Evolutionary conservation across 2,329 filamentous ascomycete species (phyloP).

Genomic region (Ceratocystis papillata): DNA sequence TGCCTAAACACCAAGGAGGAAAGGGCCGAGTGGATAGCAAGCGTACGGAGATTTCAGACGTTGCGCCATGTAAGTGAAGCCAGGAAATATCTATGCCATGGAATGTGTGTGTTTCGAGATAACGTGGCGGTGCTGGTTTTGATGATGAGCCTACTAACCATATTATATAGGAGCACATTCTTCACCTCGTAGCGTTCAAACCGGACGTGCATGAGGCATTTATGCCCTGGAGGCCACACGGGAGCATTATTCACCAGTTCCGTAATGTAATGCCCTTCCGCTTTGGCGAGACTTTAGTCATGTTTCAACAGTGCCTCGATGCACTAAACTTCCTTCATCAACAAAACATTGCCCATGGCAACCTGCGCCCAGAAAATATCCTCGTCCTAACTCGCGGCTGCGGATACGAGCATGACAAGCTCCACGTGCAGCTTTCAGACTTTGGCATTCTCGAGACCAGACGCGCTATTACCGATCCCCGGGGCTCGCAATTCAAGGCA

Average conservation of each 20-base stretch:
- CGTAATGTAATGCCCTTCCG: not conserved
- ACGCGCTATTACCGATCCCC: not conserved
- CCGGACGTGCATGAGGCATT: not conserved
- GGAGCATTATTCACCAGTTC: not conserved
- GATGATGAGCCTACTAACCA: not conserved
- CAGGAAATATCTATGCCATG: not conserved
- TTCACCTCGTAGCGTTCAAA: not conserved
- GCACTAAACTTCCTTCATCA: slow-evolving; percentile 12
- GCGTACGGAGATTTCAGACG: not conserved
- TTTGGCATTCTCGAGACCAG: slow-evolving; percentile 19
- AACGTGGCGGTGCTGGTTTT: not conserved
- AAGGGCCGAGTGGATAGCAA: not conserved
- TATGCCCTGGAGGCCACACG: slow-evolving; percentile 8
- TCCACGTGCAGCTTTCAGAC: slow-evolving; percentile 16
- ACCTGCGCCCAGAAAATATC: slow-evolving; percentile 18
- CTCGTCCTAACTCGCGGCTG: not conserved
- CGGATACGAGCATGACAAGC: not conserved
- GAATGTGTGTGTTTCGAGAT: too few species aligned
- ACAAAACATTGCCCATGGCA: slow-evolving; percentile 13
- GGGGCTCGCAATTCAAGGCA: slow-evolving; percentile 9
- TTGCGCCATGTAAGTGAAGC: slow-evolving; percentile 12
- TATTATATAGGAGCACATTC: slow-evolving; percentile 3
- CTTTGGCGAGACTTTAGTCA: slow-evolving; percentile 2
- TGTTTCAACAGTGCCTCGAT: slow-evolving; percentile 10
- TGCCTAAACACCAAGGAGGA: not conserved